These are phyloP conservation scores for Rhizophagus prolifer DNA, from an alignment of 192 early-diverging fungal species.

Conservation along the genomic window DNA sequence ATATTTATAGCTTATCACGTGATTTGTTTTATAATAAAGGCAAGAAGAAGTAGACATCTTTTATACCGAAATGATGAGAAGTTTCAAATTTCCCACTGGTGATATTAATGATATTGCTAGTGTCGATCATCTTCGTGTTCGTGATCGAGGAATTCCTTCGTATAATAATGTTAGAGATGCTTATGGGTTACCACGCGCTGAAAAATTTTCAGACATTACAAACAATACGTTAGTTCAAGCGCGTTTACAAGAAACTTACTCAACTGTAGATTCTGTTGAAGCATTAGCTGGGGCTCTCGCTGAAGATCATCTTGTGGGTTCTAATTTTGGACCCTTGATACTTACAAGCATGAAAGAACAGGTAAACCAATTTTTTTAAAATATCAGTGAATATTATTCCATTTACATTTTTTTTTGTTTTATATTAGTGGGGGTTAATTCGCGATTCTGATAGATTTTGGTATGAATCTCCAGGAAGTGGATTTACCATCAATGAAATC, in stretches of 20 bases:
- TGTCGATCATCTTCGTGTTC: background rate
- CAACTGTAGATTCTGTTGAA: conserved; percentile 22
- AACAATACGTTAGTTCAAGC: background rate
- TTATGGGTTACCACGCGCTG: background rate
- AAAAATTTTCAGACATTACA: conserved; percentile 26
- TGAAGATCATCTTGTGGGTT: conserved; percentile 27
- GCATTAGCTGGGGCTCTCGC: conserved; percentile 10
- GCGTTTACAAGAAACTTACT: conserved; percentile 5
- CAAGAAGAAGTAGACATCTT: too few species aligned
- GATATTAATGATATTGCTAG: background rate
- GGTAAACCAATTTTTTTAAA: background rate
- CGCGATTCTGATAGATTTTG: conserved; percentile 55
- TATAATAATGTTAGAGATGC: conserved; percentile 25
- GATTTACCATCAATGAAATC: conserved; percentile 40
- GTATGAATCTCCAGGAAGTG: conserved; percentile 43
- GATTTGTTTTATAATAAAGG: too few species aligned
- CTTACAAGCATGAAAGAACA: background rate
- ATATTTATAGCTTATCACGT: too few species aligned
- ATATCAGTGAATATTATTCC: background rate
- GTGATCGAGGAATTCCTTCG: conserved; percentile 10
- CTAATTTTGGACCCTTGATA: conserved; percentile 9
- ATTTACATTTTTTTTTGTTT: background rate
- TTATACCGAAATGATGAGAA: too few species aligned
- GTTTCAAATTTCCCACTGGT: too few species aligned
- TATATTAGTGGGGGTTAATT: conserved; percentile 40